These are phyloP conservation scores for Kodamaea suecica DNA, from an alignment of 1,139 yeast genomes.

Conservation along the genomic window DNA sequence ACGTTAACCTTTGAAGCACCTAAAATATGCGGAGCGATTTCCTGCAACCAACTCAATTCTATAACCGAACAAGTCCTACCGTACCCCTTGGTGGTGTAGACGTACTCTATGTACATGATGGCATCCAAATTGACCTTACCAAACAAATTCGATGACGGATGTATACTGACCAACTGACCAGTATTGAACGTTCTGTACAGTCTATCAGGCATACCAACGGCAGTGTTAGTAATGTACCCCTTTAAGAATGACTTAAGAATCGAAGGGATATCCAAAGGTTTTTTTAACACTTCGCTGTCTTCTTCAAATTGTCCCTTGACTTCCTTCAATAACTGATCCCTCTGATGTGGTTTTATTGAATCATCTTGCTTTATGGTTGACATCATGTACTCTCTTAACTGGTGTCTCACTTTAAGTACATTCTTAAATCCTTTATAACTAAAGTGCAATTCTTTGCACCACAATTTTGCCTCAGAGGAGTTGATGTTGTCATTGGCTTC, in stretches of 20 bases:
- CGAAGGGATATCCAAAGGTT: slow-evolving; percentile 50
- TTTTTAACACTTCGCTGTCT: slow-evolving; percentile 14
- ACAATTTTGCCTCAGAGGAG: slow-evolving; percentile 51
- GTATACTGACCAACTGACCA: slow-evolving; percentile 81
- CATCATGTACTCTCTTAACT: slow-evolving; percentile 69
- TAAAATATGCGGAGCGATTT: slow-evolving; percentile 68
- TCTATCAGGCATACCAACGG: slow-evolving; percentile 93
- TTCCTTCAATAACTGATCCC: slow-evolving; percentile 25
- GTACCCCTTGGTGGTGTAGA: slow-evolving; percentile 87
- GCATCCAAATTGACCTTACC: slow-evolving; percentile 78
- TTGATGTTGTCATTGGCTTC: slow-evolving; percentile 26
- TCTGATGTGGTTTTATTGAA: slow-evolving; percentile 25
- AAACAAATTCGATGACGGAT: slow-evolving; percentile 87
- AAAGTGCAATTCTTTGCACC: slow-evolving; percentile 81
- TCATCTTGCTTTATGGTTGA: slow-evolving; percentile 42
- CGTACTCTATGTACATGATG: slow-evolving; percentile 91
- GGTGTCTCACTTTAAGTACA: slow-evolving; percentile 72
- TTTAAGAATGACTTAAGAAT: slow-evolving; percentile 73
- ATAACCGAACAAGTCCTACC: slow-evolving; percentile 87
- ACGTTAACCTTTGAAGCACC: slow-evolving; percentile 40
- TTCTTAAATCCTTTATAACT: slow-evolving; percentile 79
- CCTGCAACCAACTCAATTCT: slow-evolving; percentile 83
- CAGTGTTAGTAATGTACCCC: slow-evolving; percentile 84
- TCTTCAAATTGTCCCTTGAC: slow-evolving; percentile 26
- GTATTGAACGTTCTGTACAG: slow-evolving; percentile 81